A percentile compares a stretch with the other conserved stretches of the same genome.
Conservation (phyloP, 208 protist genomes). For the Balamuthia mandrillaris region DNA sequence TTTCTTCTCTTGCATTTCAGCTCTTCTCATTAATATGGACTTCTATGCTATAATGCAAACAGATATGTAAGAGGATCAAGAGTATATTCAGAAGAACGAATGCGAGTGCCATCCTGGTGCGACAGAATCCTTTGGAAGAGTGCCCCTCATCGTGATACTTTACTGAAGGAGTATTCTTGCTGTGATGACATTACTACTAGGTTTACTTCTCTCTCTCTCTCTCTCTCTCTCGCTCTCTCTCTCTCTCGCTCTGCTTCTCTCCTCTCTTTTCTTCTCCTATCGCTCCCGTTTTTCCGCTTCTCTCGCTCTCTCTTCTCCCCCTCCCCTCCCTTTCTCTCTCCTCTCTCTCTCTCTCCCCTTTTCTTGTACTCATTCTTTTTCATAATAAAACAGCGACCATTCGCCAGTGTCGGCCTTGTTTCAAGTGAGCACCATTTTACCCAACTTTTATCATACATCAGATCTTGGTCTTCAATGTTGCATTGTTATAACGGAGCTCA, state of each 20-base stretch:
- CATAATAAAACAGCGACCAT: conserved; percentile 14
- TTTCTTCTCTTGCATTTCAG: neutral
- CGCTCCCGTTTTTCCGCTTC: neutral
- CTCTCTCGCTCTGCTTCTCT: too few species aligned
- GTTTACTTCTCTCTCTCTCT: neutral
- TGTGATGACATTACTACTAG: conserved; percentile 37
- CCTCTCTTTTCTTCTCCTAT: neutral
- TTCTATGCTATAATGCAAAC: neutral
- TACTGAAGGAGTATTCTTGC: neutral
- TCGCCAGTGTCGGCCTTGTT: conserved; percentile 27
- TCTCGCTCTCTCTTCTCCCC: neutral
- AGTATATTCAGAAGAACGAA: conserved; percentile 9
- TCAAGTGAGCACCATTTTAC: neutral
- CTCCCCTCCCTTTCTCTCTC: too few species aligned
- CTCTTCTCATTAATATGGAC: too few species aligned
- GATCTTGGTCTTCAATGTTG: too few species aligned
- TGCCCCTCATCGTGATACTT: neutral
- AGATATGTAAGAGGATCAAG: conserved; percentile 12
- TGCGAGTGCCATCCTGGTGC: conserved; percentile 28
- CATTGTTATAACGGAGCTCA: too few species aligned
- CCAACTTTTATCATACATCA: neutral
- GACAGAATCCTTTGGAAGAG: conserved; percentile 31
- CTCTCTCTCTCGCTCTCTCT: neutral
- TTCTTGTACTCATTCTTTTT: neutral
- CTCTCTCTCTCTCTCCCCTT: neutral